Base-by-base conservation (phyloP, 495 filamentous ascomycete species). In the Lasiosphaeriaceae sp. region DNA sequence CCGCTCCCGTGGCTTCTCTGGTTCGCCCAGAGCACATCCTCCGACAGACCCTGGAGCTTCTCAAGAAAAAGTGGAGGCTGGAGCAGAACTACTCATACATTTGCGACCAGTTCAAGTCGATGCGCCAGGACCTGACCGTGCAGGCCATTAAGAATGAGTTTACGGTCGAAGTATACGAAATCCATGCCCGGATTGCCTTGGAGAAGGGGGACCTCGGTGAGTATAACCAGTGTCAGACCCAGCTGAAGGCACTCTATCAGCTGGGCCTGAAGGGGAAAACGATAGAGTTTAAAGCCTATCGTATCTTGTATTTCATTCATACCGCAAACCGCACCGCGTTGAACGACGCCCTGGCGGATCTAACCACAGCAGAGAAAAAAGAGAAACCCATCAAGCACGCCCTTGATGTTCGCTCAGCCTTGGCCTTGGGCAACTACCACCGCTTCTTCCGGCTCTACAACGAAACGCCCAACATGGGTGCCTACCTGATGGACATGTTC, bases 171-270 rank as follows among this genome's bases (percentile, higher is more conserved):
- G 94, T 96, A 47, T 99, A 99, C 72, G 94, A 99, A 78, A 91
- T 92, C 57, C 95, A 99, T 76, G 95, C 93, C 51, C 86, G 94
- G 43, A 97, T 99, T 76, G 94, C 94, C 58, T 78, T 99, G 69
- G 94, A 99, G 80, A 97, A 95, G 83, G 92, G 88, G 71, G 94
- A 99, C 80, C 82, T 97, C 77, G 93, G 94, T 99, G 94, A 99
- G 94, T 99, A 97, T 91, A 99, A 99, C 80, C 94, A 99, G 83
- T 99, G 94, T 73, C 95, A 97, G 79, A 96, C 94, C 58, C 94
- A 97, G 77, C 83, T 99, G 66, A 88, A 89, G 67, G 89, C 87
- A 55, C 79, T 99, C 63, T 97, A 99, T 71, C 80, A 81, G 70
- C 83, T 89, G 74, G 86, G 89, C 60, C 77, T 96, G 59, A 90